Percentiles rank a stretch among this genome's conserved stretches.
Evolutionary conservation across 345 rosid genomes (phyloP).

Genomic region (Populus davidiana): DNA sequence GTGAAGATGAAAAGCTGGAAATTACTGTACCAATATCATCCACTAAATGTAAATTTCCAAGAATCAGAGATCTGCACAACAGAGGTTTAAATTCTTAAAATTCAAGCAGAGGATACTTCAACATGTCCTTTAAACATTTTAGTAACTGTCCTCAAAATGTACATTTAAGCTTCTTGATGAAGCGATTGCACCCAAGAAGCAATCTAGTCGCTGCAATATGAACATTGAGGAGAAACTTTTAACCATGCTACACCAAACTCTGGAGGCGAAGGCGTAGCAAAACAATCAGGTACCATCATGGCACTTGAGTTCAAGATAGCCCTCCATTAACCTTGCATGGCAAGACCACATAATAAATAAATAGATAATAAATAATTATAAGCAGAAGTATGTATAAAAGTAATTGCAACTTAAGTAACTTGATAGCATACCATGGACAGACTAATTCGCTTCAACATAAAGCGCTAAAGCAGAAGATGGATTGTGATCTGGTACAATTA

Average conservation of each 20-base stretch:
- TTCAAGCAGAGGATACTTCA: neutral
- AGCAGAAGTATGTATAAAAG: neutral
- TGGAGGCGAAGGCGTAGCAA: neutral
- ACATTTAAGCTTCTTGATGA: slow-evolving; percentile 9
- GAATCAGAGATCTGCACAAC: neutral
- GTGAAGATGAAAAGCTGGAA: neutral
- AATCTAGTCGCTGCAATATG: slow-evolving; percentile 4
- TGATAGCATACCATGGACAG: slow-evolving; percentile 25
- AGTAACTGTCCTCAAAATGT: slow-evolving; percentile 3
- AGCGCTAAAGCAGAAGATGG: slow-evolving; percentile 42
- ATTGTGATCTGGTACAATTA: slow-evolving; percentile 31
- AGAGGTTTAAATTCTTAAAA: slow-evolving; percentile 5
- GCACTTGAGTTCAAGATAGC: neutral
- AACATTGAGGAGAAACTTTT: slow-evolving; percentile 6
- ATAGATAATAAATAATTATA: neutral
- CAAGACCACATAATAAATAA: neutral
- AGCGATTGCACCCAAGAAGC: slow-evolving; percentile 4
- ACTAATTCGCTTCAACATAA: slow-evolving; percentile 27
- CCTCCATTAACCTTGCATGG: slow-evolving; percentile 33
- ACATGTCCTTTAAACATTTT: neutral
- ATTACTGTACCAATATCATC: neutral
- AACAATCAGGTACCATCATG: slow-evolving; percentile 1
- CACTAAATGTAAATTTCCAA: neutral
- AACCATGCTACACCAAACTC: neutral
- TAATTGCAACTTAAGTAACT: slow-evolving; percentile 3